phyloP scores from a whole-genome alignment of 2,329 filamentous ascomycete genomes.

The Xylariaceae sp. region DNA sequence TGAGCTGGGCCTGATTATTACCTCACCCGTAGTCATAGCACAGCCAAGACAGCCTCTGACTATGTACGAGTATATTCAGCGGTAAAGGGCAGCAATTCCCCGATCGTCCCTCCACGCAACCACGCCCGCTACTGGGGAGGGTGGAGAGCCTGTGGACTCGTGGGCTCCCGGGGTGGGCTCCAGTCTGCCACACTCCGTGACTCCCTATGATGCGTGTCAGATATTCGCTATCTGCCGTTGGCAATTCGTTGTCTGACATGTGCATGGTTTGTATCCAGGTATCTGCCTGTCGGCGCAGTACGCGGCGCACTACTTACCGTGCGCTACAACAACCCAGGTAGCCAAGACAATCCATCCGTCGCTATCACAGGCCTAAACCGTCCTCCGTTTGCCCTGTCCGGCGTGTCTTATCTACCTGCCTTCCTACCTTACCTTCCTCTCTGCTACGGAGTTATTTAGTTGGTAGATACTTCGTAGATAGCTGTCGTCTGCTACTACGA shows the following conservation, averaged over 20 bases:
- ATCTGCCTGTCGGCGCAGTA: neutral
- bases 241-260: constrained; percentile 1
- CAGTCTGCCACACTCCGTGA: constrained; percentile 1
- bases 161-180: neutral
- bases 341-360: constrained; percentile 3
- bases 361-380: constrained; percentile 12
- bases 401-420: neutral
- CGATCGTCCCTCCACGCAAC: neutral
- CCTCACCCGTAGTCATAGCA: constrained; percentile 8
- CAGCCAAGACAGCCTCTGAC: constrained; percentile 9
- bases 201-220: constrained; percentile 8
- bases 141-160: too few species aligned
- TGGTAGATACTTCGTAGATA: neutral
- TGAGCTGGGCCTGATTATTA: constrained; percentile 18
- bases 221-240: constrained; percentile 9
- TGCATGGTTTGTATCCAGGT: neutral
- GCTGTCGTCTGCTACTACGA: constrained; percentile 7
- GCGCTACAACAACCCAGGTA: neutral
- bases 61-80: neutral
- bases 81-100: constrained; percentile 14
- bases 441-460: too few species aligned
- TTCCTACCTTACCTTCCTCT: too few species aligned
- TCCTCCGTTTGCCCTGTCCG: neutral
- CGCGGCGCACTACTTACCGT: neutral
- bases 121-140: too few species aligned